Base-by-base conservation (phyloP, 441 rosid species). In the Gossypium aridum region DNA sequence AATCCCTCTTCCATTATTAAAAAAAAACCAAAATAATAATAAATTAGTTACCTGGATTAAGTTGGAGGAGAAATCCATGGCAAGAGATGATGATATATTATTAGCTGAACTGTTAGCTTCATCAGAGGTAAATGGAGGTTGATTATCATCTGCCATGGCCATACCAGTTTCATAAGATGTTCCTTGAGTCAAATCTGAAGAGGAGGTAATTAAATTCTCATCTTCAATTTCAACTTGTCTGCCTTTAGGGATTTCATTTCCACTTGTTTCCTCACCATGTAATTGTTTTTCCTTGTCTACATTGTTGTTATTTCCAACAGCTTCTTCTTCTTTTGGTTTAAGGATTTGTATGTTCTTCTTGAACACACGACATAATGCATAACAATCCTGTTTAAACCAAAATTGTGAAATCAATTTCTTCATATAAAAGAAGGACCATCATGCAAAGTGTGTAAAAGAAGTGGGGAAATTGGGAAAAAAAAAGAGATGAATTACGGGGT, bases 351-450 rank as follows among this genome's bases (percentile, higher is more conserved):
- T 78, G 14, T 79, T 82, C 85, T 92, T 92, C 87, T 85, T 90
- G 86, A 90, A 90, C 70, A 92, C 86, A 0, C 95, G 95, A 76
- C 96, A 92, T 47, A 92, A 51, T 57, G 90, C 90, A 74, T 87
- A 89, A 4, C 87, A 89, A 77, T 89, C 92, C 92, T 89, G 73
- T 43, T 43, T 14, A n/a, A 28, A 19, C 19, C 64, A 65, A 51
- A 76, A 4, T 37, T 10, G 14, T 20, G 10, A 25, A 34, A 14
- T 14, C n/a, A 2, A 4, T 60, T 3, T 13, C 61, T 56, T 25
- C 4, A 1, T 12, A 12, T 6, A 9, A 39, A 64, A 12, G 22
- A 59, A 19, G 16, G 13, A 9, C 0, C 3, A 53, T 1, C 6
- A 53, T 51, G 39, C 59, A 67, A 66, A 43, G 34, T 47, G 10